Percentiles rank a stretch among this genome's conserved stretches.
phyloP scores from a whole-genome alignment of 108 stramenopile genomes.

The Pseudonitzschia pungens region DNA sequence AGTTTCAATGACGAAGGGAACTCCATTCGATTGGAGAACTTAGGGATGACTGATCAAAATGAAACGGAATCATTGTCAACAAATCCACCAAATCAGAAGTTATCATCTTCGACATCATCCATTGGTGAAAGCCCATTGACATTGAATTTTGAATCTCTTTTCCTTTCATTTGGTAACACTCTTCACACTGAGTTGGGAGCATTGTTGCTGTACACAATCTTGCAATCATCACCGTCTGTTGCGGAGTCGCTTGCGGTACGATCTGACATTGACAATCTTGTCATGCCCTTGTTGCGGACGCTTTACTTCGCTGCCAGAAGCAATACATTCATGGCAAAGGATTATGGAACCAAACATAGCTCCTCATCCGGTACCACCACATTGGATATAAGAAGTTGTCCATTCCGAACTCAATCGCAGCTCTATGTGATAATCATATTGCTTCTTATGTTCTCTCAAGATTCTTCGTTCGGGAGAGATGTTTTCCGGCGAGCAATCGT shows the following conservation, averaged over 20 bases:
- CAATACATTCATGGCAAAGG: slow-evolving; percentile 29
- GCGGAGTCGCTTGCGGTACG: slow-evolving; percentile 61
- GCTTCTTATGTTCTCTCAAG: slow-evolving; percentile 80
- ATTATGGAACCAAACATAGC: slow-evolving; percentile 14
- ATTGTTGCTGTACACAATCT: slow-evolving; percentile 66
- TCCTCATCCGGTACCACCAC: not conserved
- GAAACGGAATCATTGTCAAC: not conserved
- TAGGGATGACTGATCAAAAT: slow-evolving; percentile 15
- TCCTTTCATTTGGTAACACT: slow-evolving; percentile 60
- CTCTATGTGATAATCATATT: slow-evolving; percentile 82
- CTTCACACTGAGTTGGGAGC: slow-evolving; percentile 72
- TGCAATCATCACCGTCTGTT: slow-evolving; percentile 71
- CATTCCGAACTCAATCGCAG: slow-evolving; percentile 76
- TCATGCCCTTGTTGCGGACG: slow-evolving; percentile 69
- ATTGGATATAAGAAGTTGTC: slow-evolving; percentile 45
- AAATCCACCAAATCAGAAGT: not conserved
- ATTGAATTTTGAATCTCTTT: slow-evolving; percentile 74
- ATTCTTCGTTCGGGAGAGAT: slow-evolving; percentile 76
- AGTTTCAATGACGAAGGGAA: slow-evolving; percentile 8
- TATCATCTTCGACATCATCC: not conserved
- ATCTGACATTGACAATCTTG: slow-evolving; percentile 71
- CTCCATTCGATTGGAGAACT: not conserved
- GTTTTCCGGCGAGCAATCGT: slow-evolving; percentile 66
- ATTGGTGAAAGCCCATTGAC: slow-evolving; percentile 29
- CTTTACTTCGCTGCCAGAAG: slow-evolving; percentile 42